These are phyloP conservation scores for Mrakia frigida DNA, from an alignment of 768 basidiomycete genomes.

Conservation along the genomic window DNA sequence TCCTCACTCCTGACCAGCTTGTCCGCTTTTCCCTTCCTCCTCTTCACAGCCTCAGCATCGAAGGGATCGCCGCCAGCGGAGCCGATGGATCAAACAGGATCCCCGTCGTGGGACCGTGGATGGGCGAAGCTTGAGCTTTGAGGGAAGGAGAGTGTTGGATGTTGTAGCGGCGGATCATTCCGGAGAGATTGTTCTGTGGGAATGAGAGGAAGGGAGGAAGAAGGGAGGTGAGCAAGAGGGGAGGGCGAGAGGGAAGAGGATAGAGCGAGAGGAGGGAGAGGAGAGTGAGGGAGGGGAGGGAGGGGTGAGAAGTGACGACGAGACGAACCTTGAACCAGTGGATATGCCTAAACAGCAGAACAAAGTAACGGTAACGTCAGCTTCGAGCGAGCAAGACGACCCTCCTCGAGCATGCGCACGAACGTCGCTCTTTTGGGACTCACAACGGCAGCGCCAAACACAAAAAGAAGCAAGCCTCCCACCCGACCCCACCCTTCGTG, in stretches of 20 bases:
- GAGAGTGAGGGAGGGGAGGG: background rate
- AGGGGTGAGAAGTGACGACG: background rate
- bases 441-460: slow-evolving; percentile 4
- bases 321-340: slow-evolving; percentile 14
- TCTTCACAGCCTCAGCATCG: background rate
- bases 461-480: background rate
- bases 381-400: too few relatives aligned
- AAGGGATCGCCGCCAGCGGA: background rate
- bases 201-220: background rate
- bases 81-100: background rate
- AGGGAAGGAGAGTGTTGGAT: background rate
- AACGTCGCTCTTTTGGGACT: background rate
- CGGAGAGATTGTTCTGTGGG: background rate
- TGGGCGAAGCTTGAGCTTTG: background rate
- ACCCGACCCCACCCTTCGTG: background rate
- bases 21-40: background rate
- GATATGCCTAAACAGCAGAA: background rate
- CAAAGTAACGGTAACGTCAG: too few relatives aligned
- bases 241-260: background rate
- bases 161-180: background rate
- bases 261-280: too few relatives aligned
- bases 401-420: too few relatives aligned
- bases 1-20: background rate
- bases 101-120: slow-evolving; percentile 10
- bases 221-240: background rate